Evolutionary conservation across 2,329 filamentous ascomycete genomes (phyloP).

Genomic region (Trichoderma sp.): DNA sequence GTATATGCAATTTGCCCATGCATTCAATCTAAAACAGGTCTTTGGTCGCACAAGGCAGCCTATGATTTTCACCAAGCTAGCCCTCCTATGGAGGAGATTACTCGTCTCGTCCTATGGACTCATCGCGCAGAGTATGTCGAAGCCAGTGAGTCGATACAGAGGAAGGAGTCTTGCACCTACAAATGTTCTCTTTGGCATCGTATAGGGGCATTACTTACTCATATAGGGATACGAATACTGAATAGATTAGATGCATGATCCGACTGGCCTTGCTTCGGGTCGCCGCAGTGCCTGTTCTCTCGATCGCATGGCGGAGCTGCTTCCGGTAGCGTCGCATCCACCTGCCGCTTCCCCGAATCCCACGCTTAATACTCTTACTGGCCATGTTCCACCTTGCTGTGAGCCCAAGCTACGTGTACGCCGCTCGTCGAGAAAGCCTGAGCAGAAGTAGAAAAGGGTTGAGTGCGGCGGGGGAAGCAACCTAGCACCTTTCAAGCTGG

Average conservation of each 20-base stretch:
- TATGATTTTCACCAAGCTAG: not conserved
- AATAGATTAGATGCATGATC: not conserved
- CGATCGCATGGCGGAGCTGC: not conserved
- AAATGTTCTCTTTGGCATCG: not conserved
- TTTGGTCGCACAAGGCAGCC: not conserved
- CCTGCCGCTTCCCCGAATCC: not conserved
- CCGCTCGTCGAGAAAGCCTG: slow-evolving; percentile 7
- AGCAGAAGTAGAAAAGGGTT: not conserved
- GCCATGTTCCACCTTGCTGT: not conserved
- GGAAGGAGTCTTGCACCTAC: not conserved
- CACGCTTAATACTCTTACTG: not conserved
- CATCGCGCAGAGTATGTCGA: no score
- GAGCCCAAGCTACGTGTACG: not conserved
- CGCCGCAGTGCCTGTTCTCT: not conserved
- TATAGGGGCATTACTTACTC: no score
- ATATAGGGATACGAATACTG: not conserved
- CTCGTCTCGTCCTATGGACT: not conserved
- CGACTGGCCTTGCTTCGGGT: not conserved
- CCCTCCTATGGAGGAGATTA: not conserved
- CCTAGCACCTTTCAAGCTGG: not conserved
- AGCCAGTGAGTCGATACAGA: not conserved
- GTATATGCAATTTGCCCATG: not conserved
- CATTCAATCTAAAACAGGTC: not conserved
- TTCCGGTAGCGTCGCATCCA: not conserved
- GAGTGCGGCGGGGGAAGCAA: not conserved